Evolutionary conservation across 441 rosid species (phyloP), one percentile per base, ranked within the genome.

Genomic region (Dalechampia spathulata): DNA sequence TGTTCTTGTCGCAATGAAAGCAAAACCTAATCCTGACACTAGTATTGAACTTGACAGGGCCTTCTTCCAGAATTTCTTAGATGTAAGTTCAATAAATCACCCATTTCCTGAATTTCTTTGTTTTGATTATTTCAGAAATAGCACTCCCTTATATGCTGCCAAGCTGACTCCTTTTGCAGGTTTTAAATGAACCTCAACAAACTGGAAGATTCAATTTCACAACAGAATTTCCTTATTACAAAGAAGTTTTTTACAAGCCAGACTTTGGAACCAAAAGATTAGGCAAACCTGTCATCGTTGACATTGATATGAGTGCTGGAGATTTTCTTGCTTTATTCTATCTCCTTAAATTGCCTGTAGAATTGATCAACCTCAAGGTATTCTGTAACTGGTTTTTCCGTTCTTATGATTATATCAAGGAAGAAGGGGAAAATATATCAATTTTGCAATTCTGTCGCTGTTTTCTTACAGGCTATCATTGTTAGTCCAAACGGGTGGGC

Each of bases 301-400:
- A 92, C 72, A 92, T 85, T 90, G 98, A 92, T 59, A 88, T 92
- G 98, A 92, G 98, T 44, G 75, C 79, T n/a, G 96, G 98, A 68
- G 98, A 92, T 76, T 84, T 92, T 60, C 61, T 92, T 0, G 74
- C 96, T 46, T 81, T 92, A 12, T 76, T 92, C 55, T 92, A 81
- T 61, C 94, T 92, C 28, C 87, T 92, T 4, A 92, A 92, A 76
- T 82, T 78, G 34, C 90, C 96, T 6, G 72, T 69, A 48, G 86
- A 88, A 69, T 63, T 64, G 26, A 78, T 92, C 49, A 68, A 88
- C 53, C 80, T 92, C 64, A 88, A 88, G 87, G 98, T 78, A 69
- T 26, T 27, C 21, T 10, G 2, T 30, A 30, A 30, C 8, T 30
- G n/a, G n/a, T 50, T 43, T 46, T 17, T n/a, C 25, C 0, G 23